Evolutionary conservation across 441 rosid species (phyloP).

Genomic region (Mallotus japonicus): DNA sequence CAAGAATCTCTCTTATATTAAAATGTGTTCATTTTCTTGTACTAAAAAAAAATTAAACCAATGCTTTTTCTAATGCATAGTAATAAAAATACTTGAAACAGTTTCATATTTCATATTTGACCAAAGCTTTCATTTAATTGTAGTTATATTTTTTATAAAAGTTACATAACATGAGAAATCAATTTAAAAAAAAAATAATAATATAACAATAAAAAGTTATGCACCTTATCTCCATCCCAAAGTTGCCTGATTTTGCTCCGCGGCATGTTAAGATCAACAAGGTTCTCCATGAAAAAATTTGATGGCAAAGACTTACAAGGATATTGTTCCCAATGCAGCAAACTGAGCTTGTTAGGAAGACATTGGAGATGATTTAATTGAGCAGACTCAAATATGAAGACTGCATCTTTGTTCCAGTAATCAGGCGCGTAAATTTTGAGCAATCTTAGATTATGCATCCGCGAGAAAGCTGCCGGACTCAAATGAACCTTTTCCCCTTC

Average conservation of each 20-base stretch:
- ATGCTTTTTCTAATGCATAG: too few species aligned
- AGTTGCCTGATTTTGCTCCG: not conserved
- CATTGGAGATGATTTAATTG: not conserved
- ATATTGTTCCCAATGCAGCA: conserved; percentile 1
- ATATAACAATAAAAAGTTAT: too few species aligned
- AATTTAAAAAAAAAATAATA: too few species aligned
- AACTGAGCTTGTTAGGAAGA: not conserved
- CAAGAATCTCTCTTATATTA: too few species aligned
- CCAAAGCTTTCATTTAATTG: too few species aligned
- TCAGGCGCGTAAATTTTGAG: not conserved
- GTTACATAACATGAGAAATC: too few species aligned
- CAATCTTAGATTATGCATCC: not conserved
- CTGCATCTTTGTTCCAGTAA: not conserved
- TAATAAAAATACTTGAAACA: too few species aligned
- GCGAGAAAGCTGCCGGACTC: not conserved
- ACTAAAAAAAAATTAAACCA: too few species aligned
- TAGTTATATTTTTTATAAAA: too few species aligned
- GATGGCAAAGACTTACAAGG: not conserved
- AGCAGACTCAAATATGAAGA: not conserved
- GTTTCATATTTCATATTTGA: too few species aligned
- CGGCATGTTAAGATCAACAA: not conserved
- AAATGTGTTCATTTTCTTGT: too few species aligned
- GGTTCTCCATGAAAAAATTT: not conserved
- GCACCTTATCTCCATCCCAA: conserved; percentile 1
- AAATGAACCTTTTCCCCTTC: not conserved